Conservation (phyloP, 1,139 yeast genomes). For the Candida sojae region DNA sequence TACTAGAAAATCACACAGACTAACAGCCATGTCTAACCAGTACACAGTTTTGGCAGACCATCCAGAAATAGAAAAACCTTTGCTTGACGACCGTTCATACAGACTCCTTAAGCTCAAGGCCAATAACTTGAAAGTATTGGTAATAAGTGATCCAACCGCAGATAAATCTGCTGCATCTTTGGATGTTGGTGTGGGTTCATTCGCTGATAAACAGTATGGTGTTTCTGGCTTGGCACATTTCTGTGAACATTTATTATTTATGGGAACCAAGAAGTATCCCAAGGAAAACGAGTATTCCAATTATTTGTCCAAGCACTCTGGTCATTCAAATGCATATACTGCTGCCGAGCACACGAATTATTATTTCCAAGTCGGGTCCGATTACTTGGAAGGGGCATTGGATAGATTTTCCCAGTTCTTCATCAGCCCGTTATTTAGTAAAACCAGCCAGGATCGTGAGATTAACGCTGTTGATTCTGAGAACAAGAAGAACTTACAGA, state of each 20-base stretch:
- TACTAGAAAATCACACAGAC: no score
- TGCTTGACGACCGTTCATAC: conserved; percentile 75
- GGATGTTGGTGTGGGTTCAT: conserved; percentile 90
- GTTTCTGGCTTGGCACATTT: conserved; percentile 93
- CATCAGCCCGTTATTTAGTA: conserved; percentile 78
- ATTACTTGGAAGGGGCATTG: conserved; percentile 79
- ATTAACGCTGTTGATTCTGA: conserved; percentile 95
- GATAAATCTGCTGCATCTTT: conserved; percentile 93
- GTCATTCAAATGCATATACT: conserved; percentile 80
- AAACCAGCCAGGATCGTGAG: conserved; percentile 86
- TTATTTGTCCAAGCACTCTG: conserved; percentile 70
- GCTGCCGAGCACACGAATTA: conserved; percentile 89
- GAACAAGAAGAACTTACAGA: conserved; percentile 89
- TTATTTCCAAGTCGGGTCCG: conserved; percentile 80
- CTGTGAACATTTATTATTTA: conserved; percentile 91
- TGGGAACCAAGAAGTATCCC: conserved; percentile 97
- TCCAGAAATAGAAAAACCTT: conserved; percentile 52
- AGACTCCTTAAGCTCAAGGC: conserved; percentile 58
- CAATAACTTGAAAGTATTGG: conserved; percentile 70
- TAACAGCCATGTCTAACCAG: conserved; percentile 7
- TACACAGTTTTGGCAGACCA: conserved; percentile 22
- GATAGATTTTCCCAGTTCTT: conserved; percentile 94
- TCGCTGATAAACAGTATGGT: conserved; percentile 67
- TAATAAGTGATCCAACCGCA: conserved; percentile 81
- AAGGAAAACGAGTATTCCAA: conserved; percentile 85